Percentiles rank a stretch among this genome's conserved stretches.
Evolutionary conservation across 306 rosid genomes (phyloP).

Genomic region (Corylus avellana): DNA sequence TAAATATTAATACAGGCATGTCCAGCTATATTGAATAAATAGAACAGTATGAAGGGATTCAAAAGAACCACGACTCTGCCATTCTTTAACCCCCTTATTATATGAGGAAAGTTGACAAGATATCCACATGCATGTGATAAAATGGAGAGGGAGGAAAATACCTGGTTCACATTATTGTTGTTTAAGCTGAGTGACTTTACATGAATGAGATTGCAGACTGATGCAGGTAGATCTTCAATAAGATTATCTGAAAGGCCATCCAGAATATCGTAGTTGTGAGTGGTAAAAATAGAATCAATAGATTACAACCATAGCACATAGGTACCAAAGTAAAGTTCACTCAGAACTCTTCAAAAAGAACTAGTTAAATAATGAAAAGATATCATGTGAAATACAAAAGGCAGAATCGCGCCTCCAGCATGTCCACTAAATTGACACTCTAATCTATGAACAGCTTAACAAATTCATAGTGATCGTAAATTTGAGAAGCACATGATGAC

Average conservation of each 20-base stretch:
- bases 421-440: neutral
- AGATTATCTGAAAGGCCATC: constrained; percentile 70
- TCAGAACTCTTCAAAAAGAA: neutral
- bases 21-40: neutral
- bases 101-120: neutral
- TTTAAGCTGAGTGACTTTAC: constrained; percentile 81
- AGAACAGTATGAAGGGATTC: neutral
- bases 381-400: neutral
- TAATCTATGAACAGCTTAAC: neutral
- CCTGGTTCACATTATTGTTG: constrained; percentile 86
- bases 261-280: constrained; percentile 29
- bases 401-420: constrained; percentile 1
- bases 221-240: constrained; percentile 77
- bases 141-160: constrained; percentile 22
- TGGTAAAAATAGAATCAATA: neutral
- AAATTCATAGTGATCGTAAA: neutral
- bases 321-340: neutral
- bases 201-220: constrained; percentile 82
- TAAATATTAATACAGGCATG: constrained; percentile 2
- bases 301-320: neutral
- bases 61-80: neutral
- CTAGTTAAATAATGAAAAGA: neutral
- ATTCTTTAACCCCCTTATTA: neutral
- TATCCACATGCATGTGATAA: neutral
- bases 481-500: neutral